Evolutionary conservation across 2,329 filamentous ascomycete genomes (phyloP), one percentile per base, ranked within the genome.

Genomic region (Exophiala dermatitidis): DNA sequence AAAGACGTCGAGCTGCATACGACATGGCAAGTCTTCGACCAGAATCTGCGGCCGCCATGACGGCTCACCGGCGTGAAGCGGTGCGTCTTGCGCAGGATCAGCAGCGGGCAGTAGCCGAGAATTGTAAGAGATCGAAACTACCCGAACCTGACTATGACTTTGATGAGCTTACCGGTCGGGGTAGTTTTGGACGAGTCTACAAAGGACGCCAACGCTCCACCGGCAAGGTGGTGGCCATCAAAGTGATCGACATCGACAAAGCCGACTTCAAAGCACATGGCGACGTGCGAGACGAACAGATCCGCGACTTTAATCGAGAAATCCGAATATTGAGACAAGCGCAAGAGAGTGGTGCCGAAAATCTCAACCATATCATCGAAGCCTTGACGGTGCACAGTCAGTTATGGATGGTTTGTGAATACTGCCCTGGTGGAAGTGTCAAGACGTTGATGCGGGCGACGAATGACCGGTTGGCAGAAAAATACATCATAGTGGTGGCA

Each of bases 351-450:
- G 78, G 76, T 37, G 81, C 81, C 2, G 76, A 77, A 58, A 83
- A 83, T 54, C 77, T 85, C 61, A 85, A 84, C 56, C 75, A 79
- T 55, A 75, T 85, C 38, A 79, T 82, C 57, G 81, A 84, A 61
- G 81, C 82, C 0, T 77, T 83, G 42, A 77, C 80, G 2, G 76
- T 84, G 26, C 80, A 84, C 60, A 80, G 79, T 48, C 80, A 84
- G 61, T 69, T 85, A 26, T 85, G 82, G 82, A 77, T 85, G 57
- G 75, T 85, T 50, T 82, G 78, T 66, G 82, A 84, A 64, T 84
- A 84, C 64, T 83, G 80, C 57, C 81, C 81, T 29, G 82, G 82
- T 60, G 82, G 82, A 48, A 85, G 82, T 67, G 77, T 85, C 4
- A 76, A 80, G 54, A 84, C 82, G 5, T 64, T 85, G 62, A 76